Base-by-base conservation (phyloP, 2,329 filamentous ascomycete species). In the Nannizzia gypsea region DNA sequence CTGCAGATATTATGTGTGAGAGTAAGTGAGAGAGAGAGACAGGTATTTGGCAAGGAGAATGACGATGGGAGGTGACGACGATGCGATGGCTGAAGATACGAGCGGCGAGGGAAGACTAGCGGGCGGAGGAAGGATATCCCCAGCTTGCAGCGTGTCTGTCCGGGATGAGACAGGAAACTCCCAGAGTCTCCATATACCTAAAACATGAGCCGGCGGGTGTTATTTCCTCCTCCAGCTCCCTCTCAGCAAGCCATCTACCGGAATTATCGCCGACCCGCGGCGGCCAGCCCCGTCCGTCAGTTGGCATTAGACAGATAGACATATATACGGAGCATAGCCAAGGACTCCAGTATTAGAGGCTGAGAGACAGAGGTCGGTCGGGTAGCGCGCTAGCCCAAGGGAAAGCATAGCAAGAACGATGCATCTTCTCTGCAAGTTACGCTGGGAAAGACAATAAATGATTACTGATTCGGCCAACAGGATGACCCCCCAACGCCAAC, bases 311-410 rank as follows among this genome's bases (percentile, higher is more conserved):
- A 31, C 28, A 6, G 5, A 9, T 31, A 34, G 31, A 34, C 9
- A 34, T n/a, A n/a, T n/a, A n/a, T n/a, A n/a, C n/a, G n/a, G n/a
- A n/a, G n/a, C n/a, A n/a, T n/a, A n/a, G n/a, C n/a, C n/a, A n/a
- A n/a, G n/a, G n/a, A n/a, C n/a, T n/a, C n/a, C 31, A 34, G 31
- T 34, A 3, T 31, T 6, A 54, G 22, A 54, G 22, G 1, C 20
- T 2, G 50, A 31, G 50, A 55, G 50, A n/a, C 24, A 15, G 50
- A 11, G 20, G 20, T 24, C 11, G 46, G 11, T 26, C 48, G 48
- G 48, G 20, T 54, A 54, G 26, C 48, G 48, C 48, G 48, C 48
- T 54, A 54, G 48, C n/a, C n/a, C 48, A 31, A 20, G 48, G 48
- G 44, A 8, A 34, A 34, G 31, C 8, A 34, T 34, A 11, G 31